Evolutionary conservation across 1,139 yeast genomes (phyloP).

Genomic region (Magnusiomyces sp.): DNA sequence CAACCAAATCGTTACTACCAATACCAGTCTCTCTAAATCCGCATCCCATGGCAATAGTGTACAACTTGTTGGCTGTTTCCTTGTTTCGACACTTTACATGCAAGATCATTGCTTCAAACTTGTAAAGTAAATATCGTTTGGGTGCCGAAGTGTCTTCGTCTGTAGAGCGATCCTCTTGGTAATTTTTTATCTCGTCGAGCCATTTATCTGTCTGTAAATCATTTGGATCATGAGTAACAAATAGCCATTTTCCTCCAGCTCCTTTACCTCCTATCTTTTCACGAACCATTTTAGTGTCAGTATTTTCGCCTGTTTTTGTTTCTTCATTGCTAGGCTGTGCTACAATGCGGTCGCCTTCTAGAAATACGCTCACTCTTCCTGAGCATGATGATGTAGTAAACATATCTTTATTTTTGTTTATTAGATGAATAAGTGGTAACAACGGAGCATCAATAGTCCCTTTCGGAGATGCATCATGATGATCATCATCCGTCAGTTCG

Average conservation of each 20-base stretch:
- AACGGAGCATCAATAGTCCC: constrained; percentile 71
- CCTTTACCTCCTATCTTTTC: constrained; percentile 74
- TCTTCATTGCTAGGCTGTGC: constrained; percentile 7
- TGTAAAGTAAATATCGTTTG: constrained; percentile 55
- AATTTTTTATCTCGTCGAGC: constrained; percentile 20
- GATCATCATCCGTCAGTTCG: constrained; percentile 34
- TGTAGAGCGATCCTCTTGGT: constrained; percentile 4
- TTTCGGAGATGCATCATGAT: constrained; percentile 72
- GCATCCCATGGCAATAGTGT: constrained; percentile 66
- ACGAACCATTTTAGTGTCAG: constrained; percentile 13
- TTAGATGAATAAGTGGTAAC: constrained; percentile 58
- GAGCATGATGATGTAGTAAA: constrained; percentile 87
- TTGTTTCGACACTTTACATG: constrained; percentile 71
- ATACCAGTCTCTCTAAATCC: constrained; percentile 87
- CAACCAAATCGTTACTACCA: constrained; percentile 71
- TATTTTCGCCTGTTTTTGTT: constrained; percentile 12
- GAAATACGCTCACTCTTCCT: constrained; percentile 73
- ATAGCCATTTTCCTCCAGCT: constrained; percentile 76
- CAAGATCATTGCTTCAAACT: constrained; percentile 75
- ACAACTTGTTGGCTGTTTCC: constrained; percentile 50
- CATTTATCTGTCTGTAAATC: constrained; percentile 48
- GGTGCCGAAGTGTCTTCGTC: constrained; percentile 11
- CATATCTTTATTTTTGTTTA: constrained; percentile 55
- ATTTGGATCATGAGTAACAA: constrained; percentile 58
- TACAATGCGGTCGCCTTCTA: constrained; percentile 44